A percentile compares a stretch with the other conserved stretches of the same genome.
These are phyloP conservation scores for Sambucus nigra DNA, from an alignment of 129 eudicot genomes.

Conservation along the genomic window DNA sequence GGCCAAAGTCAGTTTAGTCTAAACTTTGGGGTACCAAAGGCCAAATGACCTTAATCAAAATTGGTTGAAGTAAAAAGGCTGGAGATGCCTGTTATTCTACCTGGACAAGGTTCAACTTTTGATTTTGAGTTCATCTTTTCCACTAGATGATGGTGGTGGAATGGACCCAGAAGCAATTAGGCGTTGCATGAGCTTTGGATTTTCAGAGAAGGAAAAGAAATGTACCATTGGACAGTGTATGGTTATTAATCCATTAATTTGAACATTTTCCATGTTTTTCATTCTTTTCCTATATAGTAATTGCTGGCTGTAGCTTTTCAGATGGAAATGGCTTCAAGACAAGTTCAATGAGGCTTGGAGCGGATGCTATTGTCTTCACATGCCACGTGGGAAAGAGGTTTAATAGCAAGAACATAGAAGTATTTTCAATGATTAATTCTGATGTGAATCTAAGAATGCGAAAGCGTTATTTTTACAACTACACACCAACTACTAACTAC, in stretches of 20 bases:
- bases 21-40: no score
- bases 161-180: slow-evolving; percentile 64
- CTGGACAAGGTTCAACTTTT: neutral
- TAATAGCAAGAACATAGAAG: neutral
- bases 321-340: slow-evolving; percentile 82
- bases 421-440: neutral
- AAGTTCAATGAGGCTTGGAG: slow-evolving; percentile 74
- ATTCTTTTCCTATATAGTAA: slow-evolving; percentile 24
- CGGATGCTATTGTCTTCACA: slow-evolving; percentile 61
- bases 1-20: no score
- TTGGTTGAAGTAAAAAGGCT: no score
- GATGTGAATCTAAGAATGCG: no score
- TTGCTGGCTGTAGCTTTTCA: slow-evolving; percentile 48
- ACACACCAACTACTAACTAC: no score
- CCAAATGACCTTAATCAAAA: no score
- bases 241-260: slow-evolving; percentile 9
- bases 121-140: neutral
- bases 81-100: no score
- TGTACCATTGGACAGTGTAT: slow-evolving; percentile 66
- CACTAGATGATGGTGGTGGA: slow-evolving; percentile 61
- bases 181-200: slow-evolving; percentile 61
- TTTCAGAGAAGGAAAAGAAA: slow-evolving; percentile 53
- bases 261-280: neutral
- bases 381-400: slow-evolving; percentile 35
- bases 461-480: no score